These are phyloP conservation scores for Sarcomyxa edulis DNA, from an alignment of 768 basidiomycete species.

Conservation along the genomic window DNA sequence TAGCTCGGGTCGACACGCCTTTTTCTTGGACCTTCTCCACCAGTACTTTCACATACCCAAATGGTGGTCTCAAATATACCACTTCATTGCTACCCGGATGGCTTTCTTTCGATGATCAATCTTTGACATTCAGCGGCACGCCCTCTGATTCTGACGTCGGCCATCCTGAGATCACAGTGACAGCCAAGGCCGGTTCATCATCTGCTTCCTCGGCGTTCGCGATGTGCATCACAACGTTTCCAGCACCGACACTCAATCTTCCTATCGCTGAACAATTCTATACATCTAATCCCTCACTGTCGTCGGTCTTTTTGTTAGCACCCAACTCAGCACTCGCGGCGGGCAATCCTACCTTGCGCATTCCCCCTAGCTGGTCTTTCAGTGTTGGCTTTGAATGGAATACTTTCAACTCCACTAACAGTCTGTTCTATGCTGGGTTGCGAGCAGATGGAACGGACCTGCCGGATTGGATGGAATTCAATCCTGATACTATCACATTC, in stretches of 20 bases:
- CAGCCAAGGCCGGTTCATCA: conserved; percentile 50
- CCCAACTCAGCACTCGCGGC: conserved; percentile 50
- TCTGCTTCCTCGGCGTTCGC: conserved; percentile 47
- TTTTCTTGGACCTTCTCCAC: conserved; percentile 70
- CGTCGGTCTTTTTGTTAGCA: conserved; percentile 71
- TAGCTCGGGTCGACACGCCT: conserved; percentile 61
- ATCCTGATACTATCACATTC: conserved; percentile 63
- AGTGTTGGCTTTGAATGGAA: conserved; percentile 75
- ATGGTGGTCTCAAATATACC: conserved; percentile 42
- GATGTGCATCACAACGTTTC: conserved; percentile 49
- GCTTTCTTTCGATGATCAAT: conserved; percentile 65
- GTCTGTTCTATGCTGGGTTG: conserved; percentile 59
- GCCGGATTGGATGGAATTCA: conserved; percentile 74
- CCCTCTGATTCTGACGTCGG: conserved; percentile 64
- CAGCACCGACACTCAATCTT: conserved; percentile 48
- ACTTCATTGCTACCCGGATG: conserved; percentile 62
- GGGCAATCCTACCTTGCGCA: conserved; percentile 52
- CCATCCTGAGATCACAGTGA: conserved; percentile 52
- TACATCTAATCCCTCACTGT: conserved; percentile 55
- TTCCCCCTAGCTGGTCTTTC: conserved; percentile 85
- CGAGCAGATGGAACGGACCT: conserved; percentile 63
- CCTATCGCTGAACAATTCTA: conserved; percentile 60
- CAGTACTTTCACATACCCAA: conserved; percentile 55
- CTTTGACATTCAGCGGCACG: conserved; percentile 62
- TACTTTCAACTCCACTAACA: conserved; percentile 47